Evolutionary conservation across 345 rosid species (phyloP).

Genomic region (Gossypium raimondii): DNA sequence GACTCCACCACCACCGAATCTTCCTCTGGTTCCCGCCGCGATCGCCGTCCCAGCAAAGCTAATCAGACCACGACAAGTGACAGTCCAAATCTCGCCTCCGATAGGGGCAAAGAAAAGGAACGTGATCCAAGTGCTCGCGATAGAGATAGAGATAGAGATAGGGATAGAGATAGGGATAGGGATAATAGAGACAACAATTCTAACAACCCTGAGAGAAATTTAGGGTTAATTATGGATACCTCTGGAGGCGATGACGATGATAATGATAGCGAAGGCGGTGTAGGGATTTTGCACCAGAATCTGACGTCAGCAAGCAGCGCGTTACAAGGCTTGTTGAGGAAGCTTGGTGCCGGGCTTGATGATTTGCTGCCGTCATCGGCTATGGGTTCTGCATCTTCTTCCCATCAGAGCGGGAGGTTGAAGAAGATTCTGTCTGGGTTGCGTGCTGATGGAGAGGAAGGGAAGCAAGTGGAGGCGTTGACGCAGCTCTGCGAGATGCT

Average conservation of each 20-base stretch:
- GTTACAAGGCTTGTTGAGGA: slow-evolving; percentile 81
- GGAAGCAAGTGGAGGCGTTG: slow-evolving; percentile 95
- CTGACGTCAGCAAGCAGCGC: slow-evolving; percentile 95
- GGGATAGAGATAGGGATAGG: background rate
- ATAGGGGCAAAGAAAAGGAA: slow-evolving; percentile 96
- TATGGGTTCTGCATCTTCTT: slow-evolving; percentile 76
- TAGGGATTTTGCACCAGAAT: slow-evolving; percentile 75
- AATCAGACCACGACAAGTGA: slow-evolving; percentile 26
- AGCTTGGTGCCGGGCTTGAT: slow-evolving; percentile 95
- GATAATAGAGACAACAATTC: slow-evolving; percentile 23
- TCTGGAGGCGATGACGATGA: slow-evolving; percentile 69
- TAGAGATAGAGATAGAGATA: slow-evolving; percentile 36
- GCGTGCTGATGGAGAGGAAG: slow-evolving; percentile 96
- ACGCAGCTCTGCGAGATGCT: slow-evolving; percentile 97
- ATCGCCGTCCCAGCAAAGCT: slow-evolving; percentile 43
- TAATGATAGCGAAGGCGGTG: slow-evolving; percentile 82
- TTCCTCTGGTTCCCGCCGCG: slow-evolving; percentile 71
- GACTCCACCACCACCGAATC: slow-evolving; percentile 69
- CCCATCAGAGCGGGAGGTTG: slow-evolving; percentile 78
- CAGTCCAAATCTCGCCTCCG: slow-evolving; percentile 35
- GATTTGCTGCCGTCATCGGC: slow-evolving; percentile 83
- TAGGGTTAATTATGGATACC: slow-evolving; percentile 60
- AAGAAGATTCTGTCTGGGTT: slow-evolving; percentile 91
- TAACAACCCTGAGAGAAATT: slow-evolving; percentile 27
- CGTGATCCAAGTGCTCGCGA: slow-evolving; percentile 62